phyloP scores from a whole-genome alignment of 139 green algal species.

The Chlamydomonas incerta region DNA sequence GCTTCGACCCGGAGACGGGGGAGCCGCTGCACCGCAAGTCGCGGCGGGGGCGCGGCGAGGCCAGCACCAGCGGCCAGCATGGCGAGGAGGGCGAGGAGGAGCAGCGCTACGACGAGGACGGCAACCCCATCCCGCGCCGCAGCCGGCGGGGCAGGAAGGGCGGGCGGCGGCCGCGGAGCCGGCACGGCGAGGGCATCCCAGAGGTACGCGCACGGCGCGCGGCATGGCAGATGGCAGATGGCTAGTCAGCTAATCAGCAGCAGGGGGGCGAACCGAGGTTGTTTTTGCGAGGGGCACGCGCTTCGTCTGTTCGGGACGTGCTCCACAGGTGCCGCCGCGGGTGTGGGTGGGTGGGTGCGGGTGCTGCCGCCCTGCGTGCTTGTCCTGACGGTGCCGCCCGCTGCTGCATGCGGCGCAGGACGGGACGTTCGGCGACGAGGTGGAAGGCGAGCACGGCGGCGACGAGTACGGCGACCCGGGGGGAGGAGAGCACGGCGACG shows the following conservation, averaged over 20 bases:
- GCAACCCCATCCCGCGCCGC: background rate
- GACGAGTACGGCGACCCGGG: constrained; percentile 14
- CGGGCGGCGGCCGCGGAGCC: background rate
- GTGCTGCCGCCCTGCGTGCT: too few relatives aligned
- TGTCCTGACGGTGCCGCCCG: too few relatives aligned
- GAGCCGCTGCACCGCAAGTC: constrained; percentile 1
- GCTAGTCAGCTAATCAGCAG: too few relatives aligned
- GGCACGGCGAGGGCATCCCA: constrained; percentile 3
- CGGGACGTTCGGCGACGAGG: background rate
- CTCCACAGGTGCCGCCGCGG: too few relatives aligned
- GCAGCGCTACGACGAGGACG: constrained; percentile 1
- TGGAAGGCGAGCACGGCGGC: background rate
- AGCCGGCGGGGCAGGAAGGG: constrained; percentile 4
- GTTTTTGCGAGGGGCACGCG: too few relatives aligned
- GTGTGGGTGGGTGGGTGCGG: too few relatives aligned
- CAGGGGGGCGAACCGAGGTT: too few relatives aligned
- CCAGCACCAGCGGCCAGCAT: background rate
- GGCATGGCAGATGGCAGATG: too few relatives aligned
- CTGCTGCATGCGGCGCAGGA: background rate
- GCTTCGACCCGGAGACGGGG: constrained; percentile 34
- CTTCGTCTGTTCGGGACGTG: too few relatives aligned
- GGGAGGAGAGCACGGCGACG: background rate
- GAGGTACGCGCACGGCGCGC: too few relatives aligned
- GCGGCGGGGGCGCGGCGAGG: background rate
- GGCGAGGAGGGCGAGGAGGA: background rate